A percentile compares a stretch with the other conserved stretches of the same genome.
Evolutionary conservation across 257 asterid species (phyloP).

Genomic region (Misopates orontium): DNA sequence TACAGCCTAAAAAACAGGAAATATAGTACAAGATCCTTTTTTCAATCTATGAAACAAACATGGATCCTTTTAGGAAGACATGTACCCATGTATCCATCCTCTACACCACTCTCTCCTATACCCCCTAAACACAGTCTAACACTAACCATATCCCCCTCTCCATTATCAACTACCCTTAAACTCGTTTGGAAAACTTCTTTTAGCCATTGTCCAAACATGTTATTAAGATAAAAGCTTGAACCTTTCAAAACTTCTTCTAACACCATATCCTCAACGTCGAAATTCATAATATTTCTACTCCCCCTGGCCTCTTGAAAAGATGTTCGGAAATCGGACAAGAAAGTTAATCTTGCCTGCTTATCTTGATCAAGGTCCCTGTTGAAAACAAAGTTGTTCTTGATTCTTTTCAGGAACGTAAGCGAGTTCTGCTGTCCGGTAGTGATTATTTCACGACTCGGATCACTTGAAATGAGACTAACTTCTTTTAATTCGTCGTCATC

Average conservation of each 20-base stretch:
- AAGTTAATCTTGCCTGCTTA: constrained; percentile 37
- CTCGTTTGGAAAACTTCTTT: constrained; percentile 53
- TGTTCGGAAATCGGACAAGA: constrained; percentile 39
- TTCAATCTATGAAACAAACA: constrained; percentile 52
- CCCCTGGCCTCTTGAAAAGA: constrained; percentile 35
- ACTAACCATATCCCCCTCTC: constrained; percentile 32
- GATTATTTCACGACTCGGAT: constrained; percentile 34
- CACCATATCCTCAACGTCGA: constrained; percentile 46
- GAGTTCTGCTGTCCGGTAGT: constrained; percentile 27
- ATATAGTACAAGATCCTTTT: constrained; percentile 41
- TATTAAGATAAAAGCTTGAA: constrained; percentile 44
- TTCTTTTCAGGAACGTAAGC: constrained; percentile 39
- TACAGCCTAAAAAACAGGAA: constrained; percentile 34
- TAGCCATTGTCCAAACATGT: constrained; percentile 65
- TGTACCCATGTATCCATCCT: constrained; percentile 64
- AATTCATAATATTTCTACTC: constrained; percentile 21
- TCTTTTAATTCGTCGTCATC: constrained; percentile 44
- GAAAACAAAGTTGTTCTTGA: constrained; percentile 45
- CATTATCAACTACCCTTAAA: constrained; percentile 32
- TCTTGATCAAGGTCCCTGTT: constrained; percentile 35
- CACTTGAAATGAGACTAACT: constrained; percentile 45
- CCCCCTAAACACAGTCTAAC: constrained; percentile 57
- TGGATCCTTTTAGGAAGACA: constrained; percentile 68
- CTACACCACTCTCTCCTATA: constrained; percentile 34
- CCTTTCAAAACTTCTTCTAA: constrained; percentile 46